Evolutionary conservation across 108 stramenopile genomes (phyloP), one percentile per base, ranked within the genome.

Genomic region (Pseudonitzschia multiseries): DNA sequence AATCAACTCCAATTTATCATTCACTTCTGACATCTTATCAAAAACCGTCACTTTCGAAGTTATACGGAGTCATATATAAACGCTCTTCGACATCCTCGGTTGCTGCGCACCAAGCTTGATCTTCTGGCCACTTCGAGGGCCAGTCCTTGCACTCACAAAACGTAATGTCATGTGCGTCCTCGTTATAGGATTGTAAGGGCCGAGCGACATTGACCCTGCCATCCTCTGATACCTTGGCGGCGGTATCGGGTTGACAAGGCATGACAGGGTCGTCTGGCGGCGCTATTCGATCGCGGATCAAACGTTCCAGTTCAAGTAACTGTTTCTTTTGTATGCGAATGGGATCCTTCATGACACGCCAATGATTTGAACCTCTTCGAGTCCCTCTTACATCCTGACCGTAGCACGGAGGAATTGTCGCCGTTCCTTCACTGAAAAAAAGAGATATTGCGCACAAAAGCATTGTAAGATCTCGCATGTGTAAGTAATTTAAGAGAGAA

Each of bases 81-180:
- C 78, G 74, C 8, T 64, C 40, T 10, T 61, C 14, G 4, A 80
- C 51, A 32, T 74, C 48, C 15, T 61, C 48, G 14, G 50, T 62
- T 36, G 36, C 36, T 24, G 32, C 14, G 33, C 83, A 73, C 77
- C 77, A 83, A 52, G 54, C 70, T 36, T 67, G 68, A 33, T 83
- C 82, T 48, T 75, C 77, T 17, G 70, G 65, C 66, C 68, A 83
- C 22, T 74, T 71, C 13, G 64, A 67, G 15, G 27, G 60, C 82
- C 82, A 83, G 41, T 79, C 71, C 56, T 75, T 68, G 52, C 82
- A 83, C 57, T 83, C 82, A 46, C 82, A 83, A 68, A 78, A 83
- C 22, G 57, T 64, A 51, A 64, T 51, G 52, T 57, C 36, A 31
- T 78, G 70, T 8, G 65, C 51, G 26, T 63, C 29, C 33, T 78